These are phyloP conservation scores for Rhamnella rubrinervis DNA, from an alignment of 331 rosid species.

Conservation along the genomic window DNA sequence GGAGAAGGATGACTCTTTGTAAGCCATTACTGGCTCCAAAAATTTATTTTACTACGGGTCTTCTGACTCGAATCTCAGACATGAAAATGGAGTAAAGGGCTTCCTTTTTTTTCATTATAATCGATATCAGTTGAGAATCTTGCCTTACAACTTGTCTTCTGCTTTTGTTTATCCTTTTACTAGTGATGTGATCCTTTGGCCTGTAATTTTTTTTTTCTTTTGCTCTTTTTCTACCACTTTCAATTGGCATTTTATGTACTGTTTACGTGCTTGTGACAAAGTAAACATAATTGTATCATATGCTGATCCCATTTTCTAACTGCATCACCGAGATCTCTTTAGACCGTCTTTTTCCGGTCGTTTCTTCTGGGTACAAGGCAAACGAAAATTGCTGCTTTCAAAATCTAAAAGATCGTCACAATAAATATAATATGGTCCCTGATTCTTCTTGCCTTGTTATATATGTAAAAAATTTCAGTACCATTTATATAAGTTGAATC, in stretches of 20 bases:
- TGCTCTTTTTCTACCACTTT: conserved; percentile 9
- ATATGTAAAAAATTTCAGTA: no score
- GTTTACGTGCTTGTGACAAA: not conserved
- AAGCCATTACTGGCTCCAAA: not conserved
- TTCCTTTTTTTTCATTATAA: conserved; percentile 2
- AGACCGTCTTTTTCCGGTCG: no score
- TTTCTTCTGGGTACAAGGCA: no score
- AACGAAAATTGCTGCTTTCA: no score
- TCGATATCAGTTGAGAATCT: conserved; percentile 18
- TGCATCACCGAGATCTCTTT: not conserved
- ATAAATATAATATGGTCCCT: no score
- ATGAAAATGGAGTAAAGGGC: conserved; percentile 31
- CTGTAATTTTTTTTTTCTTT: conserved; percentile 2
- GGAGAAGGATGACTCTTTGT: conserved; percentile 9
- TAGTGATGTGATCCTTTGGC: conserved; percentile 7
- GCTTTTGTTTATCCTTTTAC: conserved; percentile 13
- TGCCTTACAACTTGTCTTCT: conserved; percentile 21
- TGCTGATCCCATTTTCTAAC: not conserved
- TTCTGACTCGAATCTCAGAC: conserved; percentile 12
- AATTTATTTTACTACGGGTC: conserved; percentile 11
- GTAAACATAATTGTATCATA: not conserved
- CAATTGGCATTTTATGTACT: conserved; percentile 17
- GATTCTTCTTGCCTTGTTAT: no score
- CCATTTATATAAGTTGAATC: no score
- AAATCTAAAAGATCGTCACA: no score